Evolutionary conservation across 192 early-diverging fungal genomes (phyloP).

Genomic region (Coemansia sp.): DNA sequence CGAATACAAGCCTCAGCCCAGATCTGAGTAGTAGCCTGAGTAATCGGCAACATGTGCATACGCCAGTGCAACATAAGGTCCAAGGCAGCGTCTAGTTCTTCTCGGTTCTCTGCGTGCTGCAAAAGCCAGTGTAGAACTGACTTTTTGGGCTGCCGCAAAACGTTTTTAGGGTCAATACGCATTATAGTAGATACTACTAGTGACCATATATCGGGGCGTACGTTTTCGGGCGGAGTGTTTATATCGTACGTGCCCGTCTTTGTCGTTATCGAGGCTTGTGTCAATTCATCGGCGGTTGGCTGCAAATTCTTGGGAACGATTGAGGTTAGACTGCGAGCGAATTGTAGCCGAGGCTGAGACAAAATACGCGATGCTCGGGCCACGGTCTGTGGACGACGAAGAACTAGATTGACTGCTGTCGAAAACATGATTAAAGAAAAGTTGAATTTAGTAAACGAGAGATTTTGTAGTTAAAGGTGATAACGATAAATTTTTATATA

Average conservation of each 20-base stretch:
- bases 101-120: constrained; percentile 21
- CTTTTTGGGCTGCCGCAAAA: constrained; percentile 24
- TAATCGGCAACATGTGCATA: constrained; percentile 37
- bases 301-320: constrained; percentile 29
- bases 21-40: constrained; percentile 44
- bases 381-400: not conserved
- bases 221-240: constrained; percentile 12
- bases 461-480: not conserved
- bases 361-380: not conserved
- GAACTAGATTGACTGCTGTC: not conserved
- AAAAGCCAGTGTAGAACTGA: constrained; percentile 41
- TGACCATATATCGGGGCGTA: constrained; percentile 33
- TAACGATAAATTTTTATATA: not conserved
- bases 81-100: constrained; percentile 37
- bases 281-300: constrained; percentile 14
- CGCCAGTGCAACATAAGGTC: constrained; percentile 40
- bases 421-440: not conserved
- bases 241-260: constrained; percentile 10
- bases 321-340: not conserved
- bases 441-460: not conserved
- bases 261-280: not conserved
- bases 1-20: constrained; percentile 42
- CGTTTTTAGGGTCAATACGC: constrained; percentile 11
- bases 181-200: constrained; percentile 32
- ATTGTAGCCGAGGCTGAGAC: not conserved